A percentile compares a stretch with the other conserved stretches of the same genome.
Evolutionary conservation across 495 filamentous ascomycete species (phyloP).

Genomic region (Geoglossum glabrum): DNA sequence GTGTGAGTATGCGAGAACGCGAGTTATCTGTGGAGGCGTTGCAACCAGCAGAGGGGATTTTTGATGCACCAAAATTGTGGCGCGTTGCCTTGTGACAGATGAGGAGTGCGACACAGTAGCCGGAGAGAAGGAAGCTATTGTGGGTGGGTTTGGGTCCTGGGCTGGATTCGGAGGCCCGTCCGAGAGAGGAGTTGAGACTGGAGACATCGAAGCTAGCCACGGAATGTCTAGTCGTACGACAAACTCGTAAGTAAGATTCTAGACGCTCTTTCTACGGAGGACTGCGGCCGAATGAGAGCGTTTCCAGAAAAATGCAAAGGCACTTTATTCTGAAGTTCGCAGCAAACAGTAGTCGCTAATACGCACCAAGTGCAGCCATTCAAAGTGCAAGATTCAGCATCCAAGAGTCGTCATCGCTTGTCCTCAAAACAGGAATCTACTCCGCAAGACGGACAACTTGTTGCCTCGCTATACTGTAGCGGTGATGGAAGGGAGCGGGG

Average conservation of each 20-base stretch:
- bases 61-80: slow-evolving; percentile 85
- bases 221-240: slow-evolving; percentile 31
- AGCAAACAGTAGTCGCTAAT: neutral
- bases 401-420: neutral
- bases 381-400: slow-evolving; percentile 7
- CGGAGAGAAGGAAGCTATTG: slow-evolving; percentile 73
- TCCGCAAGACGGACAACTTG: neutral
- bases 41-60: slow-evolving; percentile 86
- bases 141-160: slow-evolving; percentile 41
- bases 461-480: neutral
- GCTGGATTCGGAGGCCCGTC: slow-evolving; percentile 1
- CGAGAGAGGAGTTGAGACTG: slow-evolving; percentile 16
- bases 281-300: neutral
- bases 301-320: neutral
- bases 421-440: neutral
- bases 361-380: slow-evolving; percentile 9
- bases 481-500: neutral
- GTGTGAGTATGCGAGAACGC: slow-evolving; percentile 82
- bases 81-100: slow-evolving; percentile 53
- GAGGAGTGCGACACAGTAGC: slow-evolving; percentile 48
- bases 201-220: slow-evolving; percentile 42
- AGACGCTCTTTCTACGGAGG: neutral
- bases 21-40: slow-evolving; percentile 82
- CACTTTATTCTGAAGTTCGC: neutral
- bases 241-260: slow-evolving; percentile 5